A percentile compares a stretch with the other conserved stretches of the same genome.
Conservation (phyloP, 129 eudicot genomes). For the Daucus carota region DH1_v3.0 NC_030383.2:37539501-37540000, state of each 20-base stretch:
- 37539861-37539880: slow-evolving; percentile 5
- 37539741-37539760: slow-evolving; percentile 81
- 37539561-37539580: not conserved
- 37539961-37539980: slow-evolving; percentile 67
- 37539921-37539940: slow-evolving; percentile 85
- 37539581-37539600: not conserved
- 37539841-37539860: not conserved
- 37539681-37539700: slow-evolving; percentile 65
- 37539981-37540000: slow-evolving; percentile 66
- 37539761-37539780: slow-evolving; percentile 89
- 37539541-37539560: not conserved
- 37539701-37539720: slow-evolving; percentile 75
- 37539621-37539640: slow-evolving; percentile 7
- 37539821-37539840: not conserved
- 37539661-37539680: slow-evolving; percentile 84
- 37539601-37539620: not conserved
- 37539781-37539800: slow-evolving; percentile 58
- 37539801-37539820: slow-evolving; percentile 4
- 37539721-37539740: slow-evolving; percentile 82
- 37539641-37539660: slow-evolving; percentile 51
- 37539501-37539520: not conserved
- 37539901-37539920: slow-evolving; percentile 94
- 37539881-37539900: slow-evolving; percentile 82
- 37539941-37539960: slow-evolving; percentile 89
- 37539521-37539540: not conserved